Percentiles rank a stretch among this genome's conserved stretches.
phyloP scores from a whole-genome alignment of 1,284 basidiomycete species.

The Naganishia cerealis region DNA sequence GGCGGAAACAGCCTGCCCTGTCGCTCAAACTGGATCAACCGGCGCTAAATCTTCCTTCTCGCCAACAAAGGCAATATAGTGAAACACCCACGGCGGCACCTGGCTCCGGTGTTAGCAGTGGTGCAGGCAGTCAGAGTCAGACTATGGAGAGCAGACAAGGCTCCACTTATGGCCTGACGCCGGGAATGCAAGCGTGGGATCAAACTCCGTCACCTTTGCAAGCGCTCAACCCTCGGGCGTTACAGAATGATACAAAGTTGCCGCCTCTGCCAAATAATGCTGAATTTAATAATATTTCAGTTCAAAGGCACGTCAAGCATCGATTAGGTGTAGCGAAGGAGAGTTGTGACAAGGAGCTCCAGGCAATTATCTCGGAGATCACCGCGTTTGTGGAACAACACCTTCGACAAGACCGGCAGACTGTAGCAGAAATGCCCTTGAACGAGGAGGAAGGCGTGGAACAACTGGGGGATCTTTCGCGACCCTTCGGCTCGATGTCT shows the following conservation, averaged over 20 bases:
- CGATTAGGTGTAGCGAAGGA: conserved; percentile 90
- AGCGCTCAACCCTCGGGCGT: conserved; percentile 2
- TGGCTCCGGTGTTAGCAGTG: conserved; percentile 8
- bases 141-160: conserved; percentile 9
- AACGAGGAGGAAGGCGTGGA: conserved; percentile 9
- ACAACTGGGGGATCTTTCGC: not conserved
- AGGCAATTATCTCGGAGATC: conserved; percentile 86
- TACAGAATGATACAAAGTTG: conserved; percentile 21
- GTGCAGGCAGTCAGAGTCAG: conserved; percentile 7
- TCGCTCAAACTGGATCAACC: conserved; percentile 50
- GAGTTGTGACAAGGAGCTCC: conserved; percentile 91
- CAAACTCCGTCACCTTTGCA: conserved; percentile 47
- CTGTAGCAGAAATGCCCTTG: not conserved
- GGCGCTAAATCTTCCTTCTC: conserved; percentile 33
- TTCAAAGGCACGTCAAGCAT: conserved; percentile 87
- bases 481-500: conserved; percentile 6
- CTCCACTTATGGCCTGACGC: conserved; percentile 40
- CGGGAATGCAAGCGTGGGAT: conserved; percentile 48
- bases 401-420: conserved; percentile 60
- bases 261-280: conserved; percentile 38
- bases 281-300: conserved; percentile 62
- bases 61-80: conserved; percentile 29
- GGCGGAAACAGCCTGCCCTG: conserved; percentile 50
- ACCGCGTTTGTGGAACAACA: conserved; percentile 90
- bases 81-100: conserved; percentile 13